phyloP scores from a whole-genome alignment of 2,329 filamentous ascomycete species.

The Ophiocordyceps polyrhachis-furcata region DNA sequence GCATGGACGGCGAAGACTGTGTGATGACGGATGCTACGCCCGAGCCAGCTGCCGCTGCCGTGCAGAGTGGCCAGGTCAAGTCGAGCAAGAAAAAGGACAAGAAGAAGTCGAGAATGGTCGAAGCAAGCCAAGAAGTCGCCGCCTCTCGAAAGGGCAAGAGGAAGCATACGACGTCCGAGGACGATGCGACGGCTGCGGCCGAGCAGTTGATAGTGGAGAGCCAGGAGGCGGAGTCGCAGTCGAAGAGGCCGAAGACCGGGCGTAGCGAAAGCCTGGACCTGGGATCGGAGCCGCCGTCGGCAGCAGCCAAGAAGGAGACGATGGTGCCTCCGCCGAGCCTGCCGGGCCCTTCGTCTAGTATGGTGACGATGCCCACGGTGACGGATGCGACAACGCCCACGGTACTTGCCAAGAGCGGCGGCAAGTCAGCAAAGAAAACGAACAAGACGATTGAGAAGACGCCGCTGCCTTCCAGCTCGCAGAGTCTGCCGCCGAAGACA shows the following conservation, averaged over 20 bases:
- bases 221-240: slow-evolving; percentile 12
- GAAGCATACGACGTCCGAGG: slow-evolving; percentile 17
- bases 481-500: slow-evolving; percentile 4
- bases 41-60: slow-evolving; percentile 9
- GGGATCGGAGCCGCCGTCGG: slow-evolving; percentile 12
- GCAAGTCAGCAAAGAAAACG: slow-evolving; percentile 7
- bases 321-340: slow-evolving; percentile 14
- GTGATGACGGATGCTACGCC: slow-evolving; percentile 25
- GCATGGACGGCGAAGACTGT: slow-evolving; percentile 21
- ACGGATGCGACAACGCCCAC: background rate
- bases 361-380: slow-evolving; percentile 3
- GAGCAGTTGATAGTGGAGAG: slow-evolving; percentile 17
- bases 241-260: slow-evolving; percentile 19
- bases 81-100: slow-evolving; percentile 6
- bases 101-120: background rate
- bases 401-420: slow-evolving; percentile 6
- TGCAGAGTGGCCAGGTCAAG: slow-evolving; percentile 6
- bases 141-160: slow-evolving; percentile 17
- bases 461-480: slow-evolving; percentile 5
- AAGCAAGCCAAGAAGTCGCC: slow-evolving; percentile 2
- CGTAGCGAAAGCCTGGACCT: slow-evolving; percentile 15
- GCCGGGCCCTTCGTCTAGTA: slow-evolving; percentile 7
- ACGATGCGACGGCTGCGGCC: slow-evolving; percentile 16
- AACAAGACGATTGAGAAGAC: slow-evolving; percentile 12
- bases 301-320: slow-evolving; percentile 13